Evolutionary conservation across 2,329 filamentous ascomycete genomes (phyloP), one percentile per base, ranked within the genome.

Genomic region (Penicillium sp.): DNA sequence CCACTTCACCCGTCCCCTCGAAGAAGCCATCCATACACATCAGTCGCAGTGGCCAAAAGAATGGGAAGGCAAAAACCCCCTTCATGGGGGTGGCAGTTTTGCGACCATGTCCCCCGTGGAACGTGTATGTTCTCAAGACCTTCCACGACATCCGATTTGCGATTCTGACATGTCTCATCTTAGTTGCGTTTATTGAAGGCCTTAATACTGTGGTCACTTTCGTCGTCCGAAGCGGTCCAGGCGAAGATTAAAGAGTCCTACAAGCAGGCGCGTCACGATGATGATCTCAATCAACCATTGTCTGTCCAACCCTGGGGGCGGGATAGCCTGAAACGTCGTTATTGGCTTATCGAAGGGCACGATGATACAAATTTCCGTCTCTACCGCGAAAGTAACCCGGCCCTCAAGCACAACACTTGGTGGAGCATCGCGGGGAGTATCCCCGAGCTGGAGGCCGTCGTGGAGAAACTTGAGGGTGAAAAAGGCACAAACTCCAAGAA

Each of bases 341-440:
- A 97, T 76, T 99, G 89, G 80, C 81, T 99, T 48, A 85, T 99
- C 61, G 94, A 99, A 76, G 94, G 94, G 13, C 85, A 91, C 65
- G 93, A 97, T 67, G 93, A 99, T 75, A 97, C 93, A 4, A 85
- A 89, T 61, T 99, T 99, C 75, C 86, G 94, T 62, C 85, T 99
- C 45, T 99, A 99, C 74, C 85, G 94, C 53, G 94, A 99, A 76
- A 93, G 90, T 76, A 95, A 96, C 69, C 89, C 91, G 13, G 86
- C 87, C 6, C 83, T 88, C 33, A 85, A 85, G 69, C 84, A 89
- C 46, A 88, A 88, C 61, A 91, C 90, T 25, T 99, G 94, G 94
- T 91, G 91, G 84, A 97, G 89, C 70, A 87, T 97, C 42, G 94
- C 94, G 17, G 91, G 93, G 7, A 88, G 83, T 49, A 97, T 99